A percentile compares a stretch with the other conserved stretches of the same genome.
phyloP scores from a whole-genome alignment of 176 grass and related monocot genomes.

The Carex pumila region DNA sequence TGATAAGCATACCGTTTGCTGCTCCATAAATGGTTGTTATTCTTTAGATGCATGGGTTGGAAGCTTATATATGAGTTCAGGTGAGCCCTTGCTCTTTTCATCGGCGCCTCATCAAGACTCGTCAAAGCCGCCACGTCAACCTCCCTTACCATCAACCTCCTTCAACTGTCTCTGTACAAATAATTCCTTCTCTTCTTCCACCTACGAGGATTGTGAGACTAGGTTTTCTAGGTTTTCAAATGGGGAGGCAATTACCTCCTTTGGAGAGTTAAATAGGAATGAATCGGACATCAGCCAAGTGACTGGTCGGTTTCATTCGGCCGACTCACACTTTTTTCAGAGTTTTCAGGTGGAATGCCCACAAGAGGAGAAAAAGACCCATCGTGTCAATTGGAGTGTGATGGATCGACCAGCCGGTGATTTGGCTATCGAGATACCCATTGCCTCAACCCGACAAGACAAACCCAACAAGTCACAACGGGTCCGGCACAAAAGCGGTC shows the following conservation, averaged over 20 bases:
- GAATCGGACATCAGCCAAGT: conserved; percentile 38
- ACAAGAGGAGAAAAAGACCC: conserved; percentile 50
- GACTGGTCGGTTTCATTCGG: conserved; percentile 37
- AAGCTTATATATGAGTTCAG: conserved; percentile 67
- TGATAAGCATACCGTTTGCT: not conserved
- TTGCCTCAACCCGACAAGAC: conserved; percentile 44
- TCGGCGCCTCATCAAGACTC: conserved; percentile 35
- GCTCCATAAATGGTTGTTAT: not conserved
- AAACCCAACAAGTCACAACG: conserved; percentile 51
- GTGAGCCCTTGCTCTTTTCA: conserved; percentile 48
- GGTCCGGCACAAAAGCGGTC: conserved; percentile 52
- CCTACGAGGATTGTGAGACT: conserved; percentile 47
- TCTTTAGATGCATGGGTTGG: conserved; percentile 35
- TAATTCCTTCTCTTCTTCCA: conserved; percentile 49
- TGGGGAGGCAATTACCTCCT: conserved; percentile 15
- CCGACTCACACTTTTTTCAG: conserved; percentile 60
- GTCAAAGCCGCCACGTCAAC: conserved; percentile 27
- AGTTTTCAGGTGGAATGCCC: conserved; percentile 68
- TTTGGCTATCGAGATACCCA: conserved; percentile 51
- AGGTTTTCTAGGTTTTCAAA: conserved; percentile 39
- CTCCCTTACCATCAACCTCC: conserved; percentile 24
- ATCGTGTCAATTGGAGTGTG: conserved; percentile 47
- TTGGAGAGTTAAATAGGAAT: conserved; percentile 26
- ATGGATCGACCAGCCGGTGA: conserved; percentile 72
- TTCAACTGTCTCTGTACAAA: conserved; percentile 45